Conservation (phyloP, 2,329 filamentous ascomycete species). For the Arthrobotrys musiformis region DNA sequence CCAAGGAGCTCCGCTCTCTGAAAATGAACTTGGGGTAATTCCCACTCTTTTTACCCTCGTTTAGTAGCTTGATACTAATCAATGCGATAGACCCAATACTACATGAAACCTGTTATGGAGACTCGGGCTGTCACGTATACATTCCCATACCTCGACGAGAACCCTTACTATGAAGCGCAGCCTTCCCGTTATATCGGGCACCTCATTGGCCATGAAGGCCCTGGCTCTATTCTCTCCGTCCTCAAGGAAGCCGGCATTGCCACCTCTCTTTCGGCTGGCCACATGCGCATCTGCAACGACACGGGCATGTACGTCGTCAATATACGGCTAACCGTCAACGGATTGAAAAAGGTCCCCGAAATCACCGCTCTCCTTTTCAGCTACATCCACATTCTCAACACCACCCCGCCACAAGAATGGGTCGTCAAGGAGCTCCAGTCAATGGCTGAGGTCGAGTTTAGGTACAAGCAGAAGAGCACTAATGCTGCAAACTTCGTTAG, state of each 20-base stretch:
- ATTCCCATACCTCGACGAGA: slow-evolving; percentile 88
- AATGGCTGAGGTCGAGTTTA: slow-evolving; percentile 92
- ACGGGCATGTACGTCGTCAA: slow-evolving; percentile 82
- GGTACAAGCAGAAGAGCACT: slow-evolving; percentile 90
- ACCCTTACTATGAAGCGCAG: slow-evolving; percentile 79
- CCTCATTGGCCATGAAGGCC: slow-evolving; percentile 89
- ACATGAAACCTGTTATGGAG: slow-evolving; percentile 92
- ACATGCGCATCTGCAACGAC: slow-evolving; percentile 80
- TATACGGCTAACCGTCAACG: slow-evolving; percentile 84
- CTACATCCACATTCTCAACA: slow-evolving; percentile 86
- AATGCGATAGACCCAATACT: slow-evolving; percentile 72
- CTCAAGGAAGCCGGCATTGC: slow-evolving; percentile 92
- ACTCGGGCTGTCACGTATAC: slow-evolving; percentile 79
- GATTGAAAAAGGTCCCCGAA: slow-evolving; percentile 61
- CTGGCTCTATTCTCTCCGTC: slow-evolving; percentile 89
- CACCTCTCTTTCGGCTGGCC: slow-evolving; percentile 81
- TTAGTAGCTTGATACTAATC: slow-evolving; percentile 8
- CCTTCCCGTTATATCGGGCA: slow-evolving; percentile 88
- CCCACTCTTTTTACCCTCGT: background rate
- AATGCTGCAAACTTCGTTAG: slow-evolving; percentile 85
- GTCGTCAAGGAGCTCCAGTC: slow-evolving; percentile 92
- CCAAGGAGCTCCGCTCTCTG: slow-evolving; percentile 69
- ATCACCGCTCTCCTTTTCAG: slow-evolving; percentile 87
- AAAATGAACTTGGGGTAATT: slow-evolving; percentile 67
- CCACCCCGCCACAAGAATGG: slow-evolving; percentile 86